A percentile compares a stretch with the other conserved stretches of the same genome.
These are phyloP conservation scores for Candida nitratophila DNA, from an alignment of 805 yeast species.

Conservation along the genomic window DNA sequence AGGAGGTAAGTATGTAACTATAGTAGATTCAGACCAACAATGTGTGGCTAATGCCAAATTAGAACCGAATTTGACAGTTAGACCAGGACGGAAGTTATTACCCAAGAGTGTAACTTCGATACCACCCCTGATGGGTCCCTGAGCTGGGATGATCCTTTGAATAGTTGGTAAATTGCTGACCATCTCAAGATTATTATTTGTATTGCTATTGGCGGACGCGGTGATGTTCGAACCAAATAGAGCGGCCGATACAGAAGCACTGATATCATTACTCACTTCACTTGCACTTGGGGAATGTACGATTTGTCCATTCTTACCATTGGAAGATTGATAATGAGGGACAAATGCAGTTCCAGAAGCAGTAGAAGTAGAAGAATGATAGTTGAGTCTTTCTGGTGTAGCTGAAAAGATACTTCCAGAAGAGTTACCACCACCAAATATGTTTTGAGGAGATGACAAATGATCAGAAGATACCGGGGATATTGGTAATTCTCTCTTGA, in stretches of 20 bases:
- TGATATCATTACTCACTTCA: neutral
- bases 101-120: conserved; percentile 91
- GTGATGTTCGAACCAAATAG: neutral
- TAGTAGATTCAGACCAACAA: conserved; percentile 93
- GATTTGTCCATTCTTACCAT: neutral
- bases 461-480: conserved; percentile 27
- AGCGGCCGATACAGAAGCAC: no score
- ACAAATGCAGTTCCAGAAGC: neutral
- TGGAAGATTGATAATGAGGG: no score
- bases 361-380: conserved; percentile 6
- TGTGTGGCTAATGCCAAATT: conserved; percentile 77
- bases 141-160: conserved; percentile 88
- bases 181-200: neutral
- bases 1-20: conserved; percentile 91
- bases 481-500: conserved; percentile 3
- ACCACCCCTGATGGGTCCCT: conserved; percentile 95
- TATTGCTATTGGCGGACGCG: no score
- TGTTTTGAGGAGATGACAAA: conserved; percentile 24
- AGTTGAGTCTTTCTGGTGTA: conserved; percentile 22
- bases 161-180: conserved; percentile 41
- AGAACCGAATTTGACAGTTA: conserved; percentile 81
- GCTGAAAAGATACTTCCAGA: conserved; percentile 23
- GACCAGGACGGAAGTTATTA: conserved; percentile 74
- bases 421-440: conserved; percentile 15
- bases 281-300: neutral